Evolutionary conservation across 208 protist species (phyloP).

Genomic region (Cochliopodium minus): DNA sequence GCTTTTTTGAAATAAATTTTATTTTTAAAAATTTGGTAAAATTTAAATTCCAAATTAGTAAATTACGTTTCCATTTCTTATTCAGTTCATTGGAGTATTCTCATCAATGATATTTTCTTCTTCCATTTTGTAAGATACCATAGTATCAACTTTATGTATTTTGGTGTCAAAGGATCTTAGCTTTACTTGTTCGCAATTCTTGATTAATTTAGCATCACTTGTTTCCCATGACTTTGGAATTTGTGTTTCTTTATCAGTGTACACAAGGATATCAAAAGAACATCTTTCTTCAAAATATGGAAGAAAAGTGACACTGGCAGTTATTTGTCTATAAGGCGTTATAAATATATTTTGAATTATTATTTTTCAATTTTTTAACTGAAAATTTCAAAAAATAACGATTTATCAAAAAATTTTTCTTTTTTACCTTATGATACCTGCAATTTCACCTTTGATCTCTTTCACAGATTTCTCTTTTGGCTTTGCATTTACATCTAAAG

Average conservation of each 20-base stretch:
- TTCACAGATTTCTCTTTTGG: constrained; percentile 30
- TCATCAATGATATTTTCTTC: no score
- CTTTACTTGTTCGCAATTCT: constrained; percentile 63
- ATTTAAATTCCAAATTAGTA: no score
- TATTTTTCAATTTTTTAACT: background rate
- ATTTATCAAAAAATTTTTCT: no score
- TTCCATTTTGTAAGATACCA: constrained; percentile 62
- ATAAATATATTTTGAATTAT: constrained; percentile 25
- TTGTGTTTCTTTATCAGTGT: constrained; percentile 51
- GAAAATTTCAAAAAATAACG: constrained; percentile 1
- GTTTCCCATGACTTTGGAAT: constrained; percentile 78
- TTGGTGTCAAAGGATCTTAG: constrained; percentile 79
- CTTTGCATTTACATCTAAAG: background rate
- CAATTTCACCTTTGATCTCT: constrained; percentile 72
- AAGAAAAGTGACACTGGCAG: constrained; percentile 78
- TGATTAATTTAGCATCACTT: constrained; percentile 73
- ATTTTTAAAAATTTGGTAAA: no score
- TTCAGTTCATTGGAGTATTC: no score
- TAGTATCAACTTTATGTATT: constrained; percentile 61
- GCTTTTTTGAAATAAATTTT: no score
- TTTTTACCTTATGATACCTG: constrained; percentile 78
- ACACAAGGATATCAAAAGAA: constrained; percentile 75
- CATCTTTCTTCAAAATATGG: constrained; percentile 61
- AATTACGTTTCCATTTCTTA: no score
- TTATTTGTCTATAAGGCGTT: constrained; percentile 92